Evolutionary conservation across 106 monocot species (phyloP), one percentile per base, ranked within the genome.

Genomic region (Xerophyta viscosa): DNA sequence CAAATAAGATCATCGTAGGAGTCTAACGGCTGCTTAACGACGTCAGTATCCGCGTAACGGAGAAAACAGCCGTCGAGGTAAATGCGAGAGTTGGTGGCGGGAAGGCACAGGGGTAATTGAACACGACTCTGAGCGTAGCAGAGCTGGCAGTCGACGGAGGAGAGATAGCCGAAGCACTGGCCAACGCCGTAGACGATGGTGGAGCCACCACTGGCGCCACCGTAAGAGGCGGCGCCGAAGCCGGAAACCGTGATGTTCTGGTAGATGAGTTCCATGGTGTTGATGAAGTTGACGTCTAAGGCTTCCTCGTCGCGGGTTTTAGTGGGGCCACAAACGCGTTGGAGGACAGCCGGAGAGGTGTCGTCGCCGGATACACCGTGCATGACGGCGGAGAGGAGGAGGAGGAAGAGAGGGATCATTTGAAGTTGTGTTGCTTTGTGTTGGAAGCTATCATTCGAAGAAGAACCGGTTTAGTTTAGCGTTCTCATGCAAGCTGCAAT

Each of bases 61-160:
- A 79, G 69, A 58, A 73, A 73, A 53, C 79, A 79, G 25, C 79
- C 79, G 64, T 73, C 73, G 49, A 73, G 60, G 33, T 60, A 73
- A 46, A 73, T 65, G 4, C 79, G 64, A 9, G 68, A 52, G 33
- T 31, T 24, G 54, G 25, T 37, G 15, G 63, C 26, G 6, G 79
- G 73, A 26, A 69, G 60, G 64, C 79, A 79, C 50, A 48, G 50
- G 3, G 73, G 79, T n/a, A 79, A 48, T 48, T 57, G 54, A 7
- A 69, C 31, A 0, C 73, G 24, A 31, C 64, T 60, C 69, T 73
- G 29, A 4, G 64, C 58, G 47, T 73, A 73, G 60, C 79, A 79
- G 18, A 73, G 63, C 59, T 69, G 73, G 56, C 79, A 79, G 41
- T 68, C 55, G 10, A 59, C 48, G 20, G 36, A 17, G 27, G 73